phyloP scores from a whole-genome alignment of 1,284 basidiomycete genomes.

The Fomitopsis palustris region DNA sequence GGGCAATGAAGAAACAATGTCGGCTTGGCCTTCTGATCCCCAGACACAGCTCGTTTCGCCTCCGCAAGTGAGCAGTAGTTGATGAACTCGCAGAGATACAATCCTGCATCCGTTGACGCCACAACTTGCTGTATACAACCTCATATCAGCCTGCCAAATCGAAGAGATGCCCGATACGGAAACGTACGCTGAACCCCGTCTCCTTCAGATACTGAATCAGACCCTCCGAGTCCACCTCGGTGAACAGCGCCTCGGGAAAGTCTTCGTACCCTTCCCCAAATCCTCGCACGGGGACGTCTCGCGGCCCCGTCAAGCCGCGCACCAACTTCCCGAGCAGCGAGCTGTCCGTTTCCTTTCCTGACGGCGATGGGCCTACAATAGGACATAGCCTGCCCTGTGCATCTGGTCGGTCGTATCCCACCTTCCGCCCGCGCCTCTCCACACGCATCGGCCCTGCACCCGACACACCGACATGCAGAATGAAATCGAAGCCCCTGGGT shows the following conservation, averaged over 20 bases:
- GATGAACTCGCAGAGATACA: slow-evolving; percentile 32
- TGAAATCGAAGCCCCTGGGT: background rate
- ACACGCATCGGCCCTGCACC: background rate
- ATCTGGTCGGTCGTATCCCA: background rate
- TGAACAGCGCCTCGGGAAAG: slow-evolving; percentile 35
- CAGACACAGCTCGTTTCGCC: slow-evolving; percentile 14
- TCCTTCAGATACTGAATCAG: slow-evolving; percentile 16
- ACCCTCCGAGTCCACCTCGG: slow-evolving; percentile 34
- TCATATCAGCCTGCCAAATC: background rate
- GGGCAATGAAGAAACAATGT: slow-evolving; percentile 70
- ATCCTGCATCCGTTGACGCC: slow-evolving; percentile 22
- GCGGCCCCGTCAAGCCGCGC: too few species aligned
- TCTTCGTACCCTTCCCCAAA: background rate
- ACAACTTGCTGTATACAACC: slow-evolving; percentile 3
- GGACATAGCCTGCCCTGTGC: background rate
- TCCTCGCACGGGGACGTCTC: background rate
- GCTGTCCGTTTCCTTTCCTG: background rate
- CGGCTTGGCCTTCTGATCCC: slow-evolving; percentile 12
- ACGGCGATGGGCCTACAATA: background rate
- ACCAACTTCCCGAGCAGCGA: too few species aligned
- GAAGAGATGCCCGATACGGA: too few species aligned
- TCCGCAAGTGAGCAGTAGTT: slow-evolving; percentile 31
- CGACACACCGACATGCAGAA: background rate
- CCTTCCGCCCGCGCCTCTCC: background rate
- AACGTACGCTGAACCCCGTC: slow-evolving; percentile 4